Percentiles rank a stretch among this genome's conserved stretches.
phyloP scores from a whole-genome alignment of 2,329 filamentous ascomycete genomes.

The Cordyceps cicadae region DNA sequence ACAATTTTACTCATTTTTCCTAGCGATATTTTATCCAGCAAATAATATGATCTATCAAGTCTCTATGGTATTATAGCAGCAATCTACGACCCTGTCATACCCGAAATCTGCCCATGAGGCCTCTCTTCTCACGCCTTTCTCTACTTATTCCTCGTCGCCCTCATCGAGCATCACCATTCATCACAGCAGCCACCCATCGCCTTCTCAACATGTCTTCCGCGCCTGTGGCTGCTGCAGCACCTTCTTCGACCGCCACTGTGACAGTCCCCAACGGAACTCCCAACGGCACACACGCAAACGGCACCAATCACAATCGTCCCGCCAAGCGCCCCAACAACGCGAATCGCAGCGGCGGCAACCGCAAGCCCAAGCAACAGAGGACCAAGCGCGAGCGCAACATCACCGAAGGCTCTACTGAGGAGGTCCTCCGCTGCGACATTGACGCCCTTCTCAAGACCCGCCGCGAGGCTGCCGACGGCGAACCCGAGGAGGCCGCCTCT shows the following conservation, averaged over 20 bases:
- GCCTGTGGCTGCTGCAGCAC: neutral
- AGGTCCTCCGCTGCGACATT: conserved; percentile 59
- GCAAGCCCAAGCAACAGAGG: conserved; percentile 37
- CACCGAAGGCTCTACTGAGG: conserved; percentile 55
- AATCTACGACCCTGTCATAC: too few species aligned
- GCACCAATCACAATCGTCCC: neutral
- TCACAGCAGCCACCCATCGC: neutral
- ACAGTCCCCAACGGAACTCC: neutral
- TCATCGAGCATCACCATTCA: neutral
- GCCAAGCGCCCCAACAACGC: conserved; percentile 11
- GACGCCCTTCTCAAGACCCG: conserved; percentile 42
- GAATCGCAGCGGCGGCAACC: conserved; percentile 7
- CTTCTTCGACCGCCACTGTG: neutral
- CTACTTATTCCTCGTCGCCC: neutral
- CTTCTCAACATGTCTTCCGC: conserved; percentile 1
- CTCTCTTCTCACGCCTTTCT: neutral
- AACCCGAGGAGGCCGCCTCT: neutral
- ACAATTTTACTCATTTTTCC: too few species aligned
- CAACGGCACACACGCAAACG: neutral
- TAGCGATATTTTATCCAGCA: too few species aligned
- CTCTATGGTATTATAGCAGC: neutral
- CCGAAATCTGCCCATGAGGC: neutral
- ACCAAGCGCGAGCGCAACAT: conserved; percentile 52
- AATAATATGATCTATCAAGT: neutral
- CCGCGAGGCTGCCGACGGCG: conserved; percentile 19